Conservation (phyloP, 371 early-diverging fungal genomes). For the Apophysomyces variabilis region DNA sequence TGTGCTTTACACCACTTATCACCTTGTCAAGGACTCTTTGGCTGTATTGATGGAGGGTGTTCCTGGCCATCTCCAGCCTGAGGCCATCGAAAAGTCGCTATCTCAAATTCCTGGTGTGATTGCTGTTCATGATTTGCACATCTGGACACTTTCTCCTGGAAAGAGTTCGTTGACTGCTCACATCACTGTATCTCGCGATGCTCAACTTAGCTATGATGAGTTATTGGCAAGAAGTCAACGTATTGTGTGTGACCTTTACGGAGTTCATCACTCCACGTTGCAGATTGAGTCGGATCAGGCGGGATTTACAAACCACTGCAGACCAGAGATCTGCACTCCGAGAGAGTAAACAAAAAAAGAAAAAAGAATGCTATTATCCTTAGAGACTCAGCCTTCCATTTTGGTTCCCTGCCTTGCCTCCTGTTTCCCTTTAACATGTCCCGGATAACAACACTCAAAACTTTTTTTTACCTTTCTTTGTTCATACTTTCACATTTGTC, state of each 20-base stretch:
- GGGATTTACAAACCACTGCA: constrained; percentile 29
- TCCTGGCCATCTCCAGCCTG: constrained; percentile 68
- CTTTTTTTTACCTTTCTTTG: neutral
- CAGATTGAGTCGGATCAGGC: constrained; percentile 65
- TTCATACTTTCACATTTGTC: neutral
- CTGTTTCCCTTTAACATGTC: constrained; percentile 1
- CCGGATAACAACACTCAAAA: neutral
- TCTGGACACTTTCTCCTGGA: constrained; percentile 78
- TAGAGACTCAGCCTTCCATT: constrained; percentile 7
- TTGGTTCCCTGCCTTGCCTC: neutral
- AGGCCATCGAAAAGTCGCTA: constrained; percentile 59
- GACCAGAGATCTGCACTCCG: constrained; percentile 29
- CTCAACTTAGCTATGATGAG: constrained; percentile 44
- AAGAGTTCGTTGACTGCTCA: constrained; percentile 59
- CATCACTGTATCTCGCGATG: constrained; percentile 31
- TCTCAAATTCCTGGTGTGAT: constrained; percentile 58
- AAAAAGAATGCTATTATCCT: neutral
- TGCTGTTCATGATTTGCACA: constrained; percentile 73
- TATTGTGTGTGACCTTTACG: constrained; percentile 64
- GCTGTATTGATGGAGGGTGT: constrained; percentile 79
- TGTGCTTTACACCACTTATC: constrained; percentile 76
- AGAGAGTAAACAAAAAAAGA: neutral
- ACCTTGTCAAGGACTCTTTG: constrained; percentile 63
- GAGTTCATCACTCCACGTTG: constrained; percentile 73
- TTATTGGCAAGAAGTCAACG: constrained; percentile 64